Evolutionary conservation across 306 rosid genomes (phyloP).

Genomic region (Pueraria montana): DNA sequence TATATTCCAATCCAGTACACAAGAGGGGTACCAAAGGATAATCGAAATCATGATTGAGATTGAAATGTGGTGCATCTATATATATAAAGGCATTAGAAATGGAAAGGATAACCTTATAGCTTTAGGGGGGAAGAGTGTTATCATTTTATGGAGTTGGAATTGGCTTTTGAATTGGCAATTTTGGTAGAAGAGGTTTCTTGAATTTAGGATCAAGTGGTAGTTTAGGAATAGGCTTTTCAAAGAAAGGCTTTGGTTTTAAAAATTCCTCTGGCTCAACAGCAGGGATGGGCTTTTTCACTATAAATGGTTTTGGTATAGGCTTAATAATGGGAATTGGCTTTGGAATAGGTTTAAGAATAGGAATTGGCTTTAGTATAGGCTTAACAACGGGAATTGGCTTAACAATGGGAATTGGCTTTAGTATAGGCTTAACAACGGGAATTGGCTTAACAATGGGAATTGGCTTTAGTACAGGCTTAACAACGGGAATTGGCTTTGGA

Average conservation of each 20-base stretch:
- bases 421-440: not conserved
- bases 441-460: not conserved
- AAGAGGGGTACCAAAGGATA: not conserved
- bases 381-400: slow-evolving; percentile 2
- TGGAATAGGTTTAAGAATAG: no score
- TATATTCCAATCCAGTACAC: not conserved
- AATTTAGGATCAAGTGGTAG: slow-evolving; percentile 14
- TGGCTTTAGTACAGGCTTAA: not conserved
- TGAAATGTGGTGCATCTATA: not conserved
- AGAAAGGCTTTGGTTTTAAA: slow-evolving; percentile 9
- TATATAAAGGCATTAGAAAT: not conserved
- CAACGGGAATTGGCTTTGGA: not conserved
- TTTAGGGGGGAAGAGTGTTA: not conserved
- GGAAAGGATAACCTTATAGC: not conserved
- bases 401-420: not conserved
- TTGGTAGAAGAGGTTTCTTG: slow-evolving; percentile 13
- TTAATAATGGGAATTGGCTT: slow-evolving; percentile 23
- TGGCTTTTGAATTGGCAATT: slow-evolving; percentile 40
- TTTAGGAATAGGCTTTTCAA: slow-evolving; percentile 30
- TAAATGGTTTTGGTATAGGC: slow-evolving; percentile 28
- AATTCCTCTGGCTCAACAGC: not conserved
- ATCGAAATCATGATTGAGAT: not conserved
- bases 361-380: no score
- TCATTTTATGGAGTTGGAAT: slow-evolving; percentile 21
- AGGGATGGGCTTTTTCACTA: slow-evolving; percentile 17